Percentiles rank a stretch among this genome's conserved stretches.
phyloP scores from a whole-genome alignment of 75 land plant species.

The Pseudotsuga menziesii region DNA sequence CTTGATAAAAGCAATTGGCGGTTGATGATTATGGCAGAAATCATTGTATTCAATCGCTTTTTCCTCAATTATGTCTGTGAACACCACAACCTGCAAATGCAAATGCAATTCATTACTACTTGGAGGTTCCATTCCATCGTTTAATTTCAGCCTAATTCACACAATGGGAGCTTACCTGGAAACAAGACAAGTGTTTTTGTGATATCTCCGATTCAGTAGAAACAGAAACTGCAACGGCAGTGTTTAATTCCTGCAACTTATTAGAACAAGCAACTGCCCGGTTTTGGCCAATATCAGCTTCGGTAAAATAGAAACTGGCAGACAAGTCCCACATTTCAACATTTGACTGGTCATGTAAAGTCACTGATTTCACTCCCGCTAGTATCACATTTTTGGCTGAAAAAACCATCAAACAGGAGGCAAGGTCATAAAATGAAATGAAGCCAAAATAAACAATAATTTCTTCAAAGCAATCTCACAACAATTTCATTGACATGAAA shows the following conservation, averaged over 20 bases:
- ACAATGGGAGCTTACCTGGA: slow-evolving; percentile 31
- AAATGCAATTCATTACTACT: neutral
- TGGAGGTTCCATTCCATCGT: no score
- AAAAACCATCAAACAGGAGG: neutral
- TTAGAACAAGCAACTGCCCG: slow-evolving; percentile 58
- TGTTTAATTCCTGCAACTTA: slow-evolving; percentile 69
- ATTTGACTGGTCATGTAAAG: slow-evolving; percentile 60
- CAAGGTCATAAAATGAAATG: neutral
- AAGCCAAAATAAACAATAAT: neutral
- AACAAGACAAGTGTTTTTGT: slow-evolving; percentile 43
- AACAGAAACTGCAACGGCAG: slow-evolving; percentile 42
- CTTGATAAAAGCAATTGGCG: no score
- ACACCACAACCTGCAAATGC: slow-evolving; percentile 59
- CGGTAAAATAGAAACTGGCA: slow-evolving; percentile 65
- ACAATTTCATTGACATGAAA: no score
- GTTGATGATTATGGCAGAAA: slow-evolving; percentile 70
- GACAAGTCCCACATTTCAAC: slow-evolving; percentile 78
- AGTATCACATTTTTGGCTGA: slow-evolving; percentile 80
- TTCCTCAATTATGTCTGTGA: slow-evolving; percentile 55
- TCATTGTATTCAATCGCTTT: slow-evolving; percentile 68
- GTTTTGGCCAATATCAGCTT: slow-evolving; percentile 69
- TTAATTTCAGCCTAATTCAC: neutral
- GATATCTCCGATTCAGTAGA: slow-evolving; percentile 32
- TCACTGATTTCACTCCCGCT: slow-evolving; percentile 83
- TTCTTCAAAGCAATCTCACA: no score